Evolutionary conservation across 176 grass and related monocot genomes (phyloP).

Genomic region (Aegilops tauschii): DNA sequence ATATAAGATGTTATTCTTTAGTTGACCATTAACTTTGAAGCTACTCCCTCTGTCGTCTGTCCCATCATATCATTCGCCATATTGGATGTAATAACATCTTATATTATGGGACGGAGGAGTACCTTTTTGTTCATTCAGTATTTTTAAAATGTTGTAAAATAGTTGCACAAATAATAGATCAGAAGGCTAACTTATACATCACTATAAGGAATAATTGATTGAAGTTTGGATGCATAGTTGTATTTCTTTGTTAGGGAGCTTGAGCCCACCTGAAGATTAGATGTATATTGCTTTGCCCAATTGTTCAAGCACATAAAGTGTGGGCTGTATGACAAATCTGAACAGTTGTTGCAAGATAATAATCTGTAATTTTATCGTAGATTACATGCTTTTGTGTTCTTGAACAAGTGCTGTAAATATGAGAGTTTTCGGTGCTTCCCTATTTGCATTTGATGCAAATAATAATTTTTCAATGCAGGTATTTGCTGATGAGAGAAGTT

Average conservation of each 20-base stretch:
- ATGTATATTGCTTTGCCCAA: neutral
- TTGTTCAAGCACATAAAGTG: neutral
- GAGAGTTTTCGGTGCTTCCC: too few relatives aligned
- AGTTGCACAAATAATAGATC: neutral
- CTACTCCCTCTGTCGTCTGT: too few relatives aligned
- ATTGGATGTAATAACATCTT: too few relatives aligned
- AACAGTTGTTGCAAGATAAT: neutral
- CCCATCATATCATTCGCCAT: too few relatives aligned
- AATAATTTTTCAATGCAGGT: conserved; percentile 33
- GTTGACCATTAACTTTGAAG: too few relatives aligned
- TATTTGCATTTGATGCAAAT: too few relatives aligned
- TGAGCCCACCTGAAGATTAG: neutral
- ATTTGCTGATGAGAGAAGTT: conserved; percentile 68
- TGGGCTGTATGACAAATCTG: neutral
- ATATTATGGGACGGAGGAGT: too few relatives aligned
- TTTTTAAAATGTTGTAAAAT: neutral
- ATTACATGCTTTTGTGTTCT: neutral
- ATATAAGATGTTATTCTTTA: too few relatives aligned
- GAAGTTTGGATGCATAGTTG: neutral
- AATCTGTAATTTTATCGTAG: neutral
- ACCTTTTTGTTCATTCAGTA: neutral
- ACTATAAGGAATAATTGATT: neutral
- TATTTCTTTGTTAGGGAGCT: neutral
- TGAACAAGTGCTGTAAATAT: neutral
- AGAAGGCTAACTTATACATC: neutral